These are phyloP conservation scores for Cicer yamashitae DNA, from an alignment of 306 rosid genomes.

Conservation along the genomic window DNA sequence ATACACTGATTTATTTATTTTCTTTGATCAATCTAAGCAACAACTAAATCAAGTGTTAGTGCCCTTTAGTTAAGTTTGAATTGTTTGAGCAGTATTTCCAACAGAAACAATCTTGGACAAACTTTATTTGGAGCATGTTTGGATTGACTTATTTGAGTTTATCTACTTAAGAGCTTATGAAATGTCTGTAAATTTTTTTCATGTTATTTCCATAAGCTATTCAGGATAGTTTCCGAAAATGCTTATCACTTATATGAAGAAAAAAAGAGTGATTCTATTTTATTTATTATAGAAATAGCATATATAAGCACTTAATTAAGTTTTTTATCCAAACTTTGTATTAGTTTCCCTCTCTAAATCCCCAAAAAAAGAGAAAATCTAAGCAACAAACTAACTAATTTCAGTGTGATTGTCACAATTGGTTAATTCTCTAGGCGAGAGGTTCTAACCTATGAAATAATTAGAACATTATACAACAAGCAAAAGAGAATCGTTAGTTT, in stretches of 20 bases:
- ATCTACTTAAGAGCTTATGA: too few relatives aligned
- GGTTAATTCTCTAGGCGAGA: slow-evolving; percentile 11
- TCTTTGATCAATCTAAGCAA: background rate
- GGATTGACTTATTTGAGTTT: too few relatives aligned
- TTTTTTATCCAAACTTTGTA: too few relatives aligned
- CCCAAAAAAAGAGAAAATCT: background rate
- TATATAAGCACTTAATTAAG: too few relatives aligned
- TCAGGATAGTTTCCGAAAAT: too few relatives aligned
- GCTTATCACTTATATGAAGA: too few relatives aligned
- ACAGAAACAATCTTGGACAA: background rate
- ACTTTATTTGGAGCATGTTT: background rate
- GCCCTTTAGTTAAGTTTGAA: background rate
- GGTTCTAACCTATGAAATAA: background rate
- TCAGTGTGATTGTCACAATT: slow-evolving; percentile 11
- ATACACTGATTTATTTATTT: background rate
- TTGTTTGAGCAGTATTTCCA: background rate
- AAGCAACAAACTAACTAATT: slow-evolving; percentile 22
- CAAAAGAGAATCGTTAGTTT: background rate
- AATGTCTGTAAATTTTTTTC: too few relatives aligned
- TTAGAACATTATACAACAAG: background rate
- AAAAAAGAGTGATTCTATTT: too few relatives aligned
- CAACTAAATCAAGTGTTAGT: background rate
- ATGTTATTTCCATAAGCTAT: too few relatives aligned
- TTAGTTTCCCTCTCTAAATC: too few relatives aligned
- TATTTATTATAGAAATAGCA: too few relatives aligned